A percentile compares a stretch with the other conserved stretches of the same genome.
Conservation (phyloP, 1,284 basidiomycete species). For the Mycosarcoma maydis region DNA sequence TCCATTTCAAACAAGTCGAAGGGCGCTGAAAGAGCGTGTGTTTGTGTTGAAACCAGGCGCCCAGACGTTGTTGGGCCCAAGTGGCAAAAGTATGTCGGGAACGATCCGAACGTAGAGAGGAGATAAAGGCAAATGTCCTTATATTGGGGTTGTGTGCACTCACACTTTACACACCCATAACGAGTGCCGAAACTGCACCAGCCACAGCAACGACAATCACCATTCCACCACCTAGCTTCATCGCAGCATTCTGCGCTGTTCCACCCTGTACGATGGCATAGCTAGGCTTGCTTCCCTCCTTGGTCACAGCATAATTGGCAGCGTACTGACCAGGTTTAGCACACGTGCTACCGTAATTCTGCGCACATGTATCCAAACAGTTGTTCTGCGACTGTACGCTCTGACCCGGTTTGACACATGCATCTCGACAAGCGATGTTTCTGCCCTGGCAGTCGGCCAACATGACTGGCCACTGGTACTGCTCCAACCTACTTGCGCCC, state of each 20-base stretch:
- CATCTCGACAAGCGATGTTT: constrained; percentile 49
- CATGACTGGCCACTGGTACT: constrained; percentile 65
- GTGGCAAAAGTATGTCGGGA: not conserved
- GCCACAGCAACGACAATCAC: constrained; percentile 10
- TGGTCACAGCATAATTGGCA: constrained; percentile 57
- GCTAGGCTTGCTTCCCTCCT: constrained; percentile 49
- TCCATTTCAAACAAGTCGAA: no score
- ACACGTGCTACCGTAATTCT: constrained; percentile 55
- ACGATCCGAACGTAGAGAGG: not conserved
- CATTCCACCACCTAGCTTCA: constrained; percentile 8
- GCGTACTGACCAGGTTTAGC: constrained; percentile 58
- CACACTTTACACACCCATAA: constrained; percentile 11
- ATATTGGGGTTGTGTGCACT: no score
- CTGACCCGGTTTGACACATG: constrained; percentile 50
- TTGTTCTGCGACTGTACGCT: constrained; percentile 40
- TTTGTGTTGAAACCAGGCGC: no score
- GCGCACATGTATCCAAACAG: constrained; percentile 47
- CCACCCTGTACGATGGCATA: constrained; percentile 55
- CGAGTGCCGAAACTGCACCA: constrained; percentile 8
- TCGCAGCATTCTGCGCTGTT: constrained; percentile 28
- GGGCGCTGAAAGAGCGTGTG: no score
- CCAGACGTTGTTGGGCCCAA: not conserved
- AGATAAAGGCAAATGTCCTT: no score
- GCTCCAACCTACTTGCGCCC: constrained; percentile 50
- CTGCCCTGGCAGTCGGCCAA: constrained; percentile 59